Evolutionary conservation across 2,329 filamentous ascomycete species (phyloP).

Genomic region (Diaporthe destruens): DNA sequence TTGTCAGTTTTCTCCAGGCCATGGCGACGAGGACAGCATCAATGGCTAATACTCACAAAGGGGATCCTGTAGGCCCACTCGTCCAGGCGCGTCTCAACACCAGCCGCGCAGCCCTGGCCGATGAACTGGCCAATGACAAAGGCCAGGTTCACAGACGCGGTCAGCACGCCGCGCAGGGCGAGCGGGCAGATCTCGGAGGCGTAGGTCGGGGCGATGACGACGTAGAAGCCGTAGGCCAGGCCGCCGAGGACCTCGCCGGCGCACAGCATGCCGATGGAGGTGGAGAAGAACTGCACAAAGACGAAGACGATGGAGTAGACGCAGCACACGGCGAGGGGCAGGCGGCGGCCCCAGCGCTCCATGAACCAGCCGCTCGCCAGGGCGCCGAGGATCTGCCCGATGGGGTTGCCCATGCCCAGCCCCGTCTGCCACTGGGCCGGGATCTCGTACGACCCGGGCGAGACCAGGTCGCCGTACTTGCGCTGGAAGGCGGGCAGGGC

Average conservation of each 20-base stretch:
- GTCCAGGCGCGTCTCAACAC: conserved; percentile 52
- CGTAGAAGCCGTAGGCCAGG: conserved; percentile 50
- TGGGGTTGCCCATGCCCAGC: conserved; percentile 4
- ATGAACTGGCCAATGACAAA: conserved; percentile 53
- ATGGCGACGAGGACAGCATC: fast-evolving
- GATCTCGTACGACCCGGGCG: conserved; percentile 48
- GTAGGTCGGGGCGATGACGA: conserved; percentile 52
- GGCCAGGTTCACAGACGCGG: conserved; percentile 28
- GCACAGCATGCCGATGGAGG: conserved; percentile 48
- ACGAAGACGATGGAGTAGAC: conserved; percentile 51
- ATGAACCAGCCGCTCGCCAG: conserved; percentile 55
- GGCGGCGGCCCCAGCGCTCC: conserved; percentile 51
- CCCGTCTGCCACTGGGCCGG: conserved; percentile 57
- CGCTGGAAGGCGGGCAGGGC: conserved; percentile 48
- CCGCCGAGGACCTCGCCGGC: conserved; percentile 52
- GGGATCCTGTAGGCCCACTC: conserved; percentile 55
- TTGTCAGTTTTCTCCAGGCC: fast-evolving
- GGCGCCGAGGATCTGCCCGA: conserved; percentile 57
- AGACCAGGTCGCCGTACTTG: conserved; percentile 50
- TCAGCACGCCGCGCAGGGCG: conserved; percentile 51
- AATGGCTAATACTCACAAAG: conserved; percentile 46
- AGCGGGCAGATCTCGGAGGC: conserved; percentile 52
- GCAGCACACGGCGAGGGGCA: conserved; percentile 51
- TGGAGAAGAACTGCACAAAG: conserved; percentile 53
- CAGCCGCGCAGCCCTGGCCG: conserved; percentile 47